Percentiles rank a stretch among this genome's conserved stretches.
These are phyloP conservation scores for sorghum (Sorghum bicolor) DNA, from an alignment of 176 grass and related monocot species.

Conservation along the genomic window Sorghum_bicolor_NCBIv3 NC_012870.2:61904001-61904500, in stretches of 20 bases:
- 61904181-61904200: constrained; percentile 9
- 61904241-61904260: no score
- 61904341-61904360: no score
- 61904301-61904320: no score
- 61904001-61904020: background rate
- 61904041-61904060: background rate
- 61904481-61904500: no score
- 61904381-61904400: constrained; percentile 14
- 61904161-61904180: constrained; percentile 30
- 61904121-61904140: no score
- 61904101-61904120: background rate
- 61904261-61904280: no score
- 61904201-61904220: no score
- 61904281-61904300: no score
- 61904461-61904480: no score
- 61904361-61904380: no score
- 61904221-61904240: no score
- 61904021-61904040: background rate
- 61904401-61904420: background rate
- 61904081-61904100: constrained; percentile 9
- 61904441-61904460: background rate
- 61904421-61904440: background rate
- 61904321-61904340: background rate
- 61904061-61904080: background rate
- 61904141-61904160: constrained; percentile 21